Evolutionary conservation across 371 early-diverging fungal species (phyloP), one percentile per base, ranked within the genome.

Genomic region (Batkoa obscura): DNA sequence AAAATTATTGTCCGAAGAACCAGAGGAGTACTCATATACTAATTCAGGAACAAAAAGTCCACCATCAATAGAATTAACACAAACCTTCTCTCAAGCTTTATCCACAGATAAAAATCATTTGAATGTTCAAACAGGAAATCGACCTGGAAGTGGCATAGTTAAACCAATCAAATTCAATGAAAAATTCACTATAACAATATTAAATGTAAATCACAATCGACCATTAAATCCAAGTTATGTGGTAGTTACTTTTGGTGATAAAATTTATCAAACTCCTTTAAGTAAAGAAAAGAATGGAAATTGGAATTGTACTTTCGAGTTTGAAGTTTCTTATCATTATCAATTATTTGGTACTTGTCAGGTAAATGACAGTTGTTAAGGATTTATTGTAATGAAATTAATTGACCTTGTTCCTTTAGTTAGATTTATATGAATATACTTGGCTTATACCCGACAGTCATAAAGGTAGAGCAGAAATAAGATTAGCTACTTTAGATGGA

Each of bases 281-380:
- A 78, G 82, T 0, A 75, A 78, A 45, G 62, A 63, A 33, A 53
- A 72, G 3, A 72, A 76, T 32, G 83, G 84, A 17, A 65, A 69
- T 34, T 86, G 88, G 86, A 76, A 82, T 59, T 83, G 81, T 57
- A 72, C 73, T 0, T 87, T 88, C 60, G 82, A 84, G 59, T 75
- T 88, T 34, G 59, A 60, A 0, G 79, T 88, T 5, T 76, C 76
- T 3, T 85, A 78, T 50, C 88, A 88, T 58, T 72, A 74, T 35
- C 88, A 88, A 68, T 71, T 88, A 2, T 88, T 88, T 64, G 84
- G 81, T 41, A 74, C 77, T 6, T 65, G 73, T 38, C 75, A 78
- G 61, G 76, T 75, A 70, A 50, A 30, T 10, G 33, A 10, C 17
- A 0, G 30, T 37, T 31, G 8, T 13, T 35, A 32, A 2, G 15